Base-by-base conservation (phyloP, 2,329 filamentous ascomycete species). In the Alternaria consortialis region DNA sequence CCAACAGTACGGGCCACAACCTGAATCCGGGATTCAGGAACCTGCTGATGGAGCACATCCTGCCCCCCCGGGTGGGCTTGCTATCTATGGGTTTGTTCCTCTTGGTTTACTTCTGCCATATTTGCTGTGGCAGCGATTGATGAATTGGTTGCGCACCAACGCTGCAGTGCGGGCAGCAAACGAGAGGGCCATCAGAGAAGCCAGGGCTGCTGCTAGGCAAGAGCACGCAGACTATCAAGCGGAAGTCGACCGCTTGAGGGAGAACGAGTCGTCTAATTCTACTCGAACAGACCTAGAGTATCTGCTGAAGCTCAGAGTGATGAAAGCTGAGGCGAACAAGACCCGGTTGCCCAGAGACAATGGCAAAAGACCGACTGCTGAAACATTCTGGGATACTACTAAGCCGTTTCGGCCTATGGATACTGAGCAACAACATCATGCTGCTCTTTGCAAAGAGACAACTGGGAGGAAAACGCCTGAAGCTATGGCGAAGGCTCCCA, bases 401-500 rank as follows among this genome's bases (percentile, higher is more conserved):
- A 34, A 5, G 20, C 13, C 1, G 3, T 50, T 23, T 25, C 46
- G 15, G 3, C 31, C 13, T 25, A 27, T 23, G 15, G 15, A 37
- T 4, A 50, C 32, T 37, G 32, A 37, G 46, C 32, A 11, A 23
- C 20, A 37, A 2, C 20, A 50, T 25, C 31, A 25, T 2, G 8
- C 46, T 27, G 9, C 32, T 13, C 17, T 50, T 20, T 20, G 20
- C 20, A 20, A 20, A 20, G 20, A 20, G 20, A 20, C 20, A 20
- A 2, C 20, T 20, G 20, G 20, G 20, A 20, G 20, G 20, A 20
- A 20, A 20, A 20, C 20, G 20, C 20, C 20, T 20, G 20, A n/a
- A 5, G 2, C 13, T 15, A 25, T n/a, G 0, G 1, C 20, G 5
- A 1, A 15, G 1, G 4, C 9, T 23, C 8, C 13, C 7, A 7